These are phyloP conservation scores for Ceratocystis destructans DNA, from an alignment of 2,329 filamentous ascomycete genomes.

Conservation along the genomic window DNA sequence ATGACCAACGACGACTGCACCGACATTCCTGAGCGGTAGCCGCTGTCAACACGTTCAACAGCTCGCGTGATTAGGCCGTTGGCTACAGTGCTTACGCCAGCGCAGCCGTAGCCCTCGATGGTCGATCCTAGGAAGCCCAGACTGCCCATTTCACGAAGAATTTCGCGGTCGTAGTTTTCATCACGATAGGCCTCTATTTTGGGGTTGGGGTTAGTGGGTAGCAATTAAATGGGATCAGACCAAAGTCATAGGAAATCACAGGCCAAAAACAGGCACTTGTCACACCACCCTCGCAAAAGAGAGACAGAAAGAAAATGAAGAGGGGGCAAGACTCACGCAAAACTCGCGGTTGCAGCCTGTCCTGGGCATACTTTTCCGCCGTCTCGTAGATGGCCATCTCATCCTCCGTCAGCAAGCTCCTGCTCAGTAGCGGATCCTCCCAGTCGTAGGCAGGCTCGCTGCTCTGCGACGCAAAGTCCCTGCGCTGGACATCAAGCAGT, in stretches of 20 bases:
- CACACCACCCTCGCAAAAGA: no score
- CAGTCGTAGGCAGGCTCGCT: constrained; percentile 54
- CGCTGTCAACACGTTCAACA: constrained; percentile 81
- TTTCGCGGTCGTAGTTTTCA: constrained; percentile 73
- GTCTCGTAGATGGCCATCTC: constrained; percentile 82
- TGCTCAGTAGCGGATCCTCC: constrained; percentile 71
- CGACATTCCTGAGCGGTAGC: constrained; percentile 84
- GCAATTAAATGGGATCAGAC: neutral
- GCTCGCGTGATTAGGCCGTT: constrained; percentile 82
- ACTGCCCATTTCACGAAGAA: constrained; percentile 84
- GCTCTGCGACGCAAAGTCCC: neutral
- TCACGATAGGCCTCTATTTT: constrained; percentile 63
- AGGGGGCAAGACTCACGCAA: constrained; percentile 53
- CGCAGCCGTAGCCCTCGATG: constrained; percentile 78
- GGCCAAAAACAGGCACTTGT: neutral
- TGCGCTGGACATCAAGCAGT: neutral
- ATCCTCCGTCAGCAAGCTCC: constrained; percentile 72
- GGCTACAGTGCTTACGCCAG: constrained; percentile 74
- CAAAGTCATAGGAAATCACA: neutral
- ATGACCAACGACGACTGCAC: constrained; percentile 88
- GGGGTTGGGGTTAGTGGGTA: neutral
- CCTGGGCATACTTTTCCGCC: constrained; percentile 87
- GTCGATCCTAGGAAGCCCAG: constrained; percentile 76
- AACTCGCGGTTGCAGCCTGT: constrained; percentile 70
- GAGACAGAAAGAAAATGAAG: neutral